These are phyloP conservation scores for Lactifluus rugatus DNA, from an alignment of 768 basidiomycete genomes.

Conservation along the genomic window DNA sequence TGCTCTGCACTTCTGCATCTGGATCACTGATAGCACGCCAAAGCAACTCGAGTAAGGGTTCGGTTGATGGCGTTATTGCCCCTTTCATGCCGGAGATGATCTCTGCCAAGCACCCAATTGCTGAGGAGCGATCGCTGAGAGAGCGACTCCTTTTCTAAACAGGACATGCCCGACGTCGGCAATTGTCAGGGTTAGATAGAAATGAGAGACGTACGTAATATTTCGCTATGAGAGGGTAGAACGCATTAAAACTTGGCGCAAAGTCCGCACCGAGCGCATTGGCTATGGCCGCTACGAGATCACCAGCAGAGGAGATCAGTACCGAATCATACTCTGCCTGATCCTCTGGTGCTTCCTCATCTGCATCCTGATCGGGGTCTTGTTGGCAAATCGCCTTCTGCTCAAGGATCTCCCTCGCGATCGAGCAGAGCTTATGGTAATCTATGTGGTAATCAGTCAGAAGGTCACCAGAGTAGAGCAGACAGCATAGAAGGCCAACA, in stretches of 20 bases:
- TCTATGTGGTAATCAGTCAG: constrained; percentile 32
- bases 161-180: background rate
- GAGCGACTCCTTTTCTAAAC: constrained; percentile 74
- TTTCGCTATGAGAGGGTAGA: constrained; percentile 82
- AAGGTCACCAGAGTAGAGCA: constrained; percentile 14
- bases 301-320: constrained; percentile 86
- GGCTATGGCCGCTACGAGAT: constrained; percentile 86
- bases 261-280: constrained; percentile 81
- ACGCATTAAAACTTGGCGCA: constrained; percentile 67
- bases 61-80: constrained; percentile 77
- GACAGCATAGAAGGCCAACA: constrained; percentile 36
- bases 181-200: background rate
- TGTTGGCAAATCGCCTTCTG: constrained; percentile 95
- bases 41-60: constrained; percentile 74
- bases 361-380: constrained; percentile 87
- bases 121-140: constrained; percentile 82
- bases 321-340: constrained; percentile 96
- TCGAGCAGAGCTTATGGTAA: constrained; percentile 67
- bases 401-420: constrained; percentile 79
- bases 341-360: constrained; percentile 76
- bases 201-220: constrained; percentile 63
- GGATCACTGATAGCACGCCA: constrained; percentile 71
- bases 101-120: constrained; percentile 91
- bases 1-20: constrained; percentile 91
- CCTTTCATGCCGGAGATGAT: constrained; percentile 88